Percentiles rank a stretch among this genome's conserved stretches.
Evolutionary conservation across 208 protist genomes (phyloP).

Genomic region (Novymonas esmeraldas): DNA sequence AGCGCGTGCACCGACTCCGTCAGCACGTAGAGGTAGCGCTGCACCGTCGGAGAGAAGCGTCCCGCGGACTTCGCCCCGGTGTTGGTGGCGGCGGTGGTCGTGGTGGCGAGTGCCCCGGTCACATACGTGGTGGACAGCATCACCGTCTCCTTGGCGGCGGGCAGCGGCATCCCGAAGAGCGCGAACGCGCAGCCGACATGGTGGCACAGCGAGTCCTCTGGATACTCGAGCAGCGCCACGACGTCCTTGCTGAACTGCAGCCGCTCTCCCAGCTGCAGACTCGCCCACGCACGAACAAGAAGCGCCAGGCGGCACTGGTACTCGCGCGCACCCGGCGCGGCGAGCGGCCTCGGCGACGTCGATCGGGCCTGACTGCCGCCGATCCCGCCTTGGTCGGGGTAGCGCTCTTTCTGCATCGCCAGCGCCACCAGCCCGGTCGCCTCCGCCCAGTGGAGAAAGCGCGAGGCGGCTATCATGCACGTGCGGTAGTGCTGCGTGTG

Average conservation of each 20-base stretch:
- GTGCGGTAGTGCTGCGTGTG: slow-evolving; percentile 63
- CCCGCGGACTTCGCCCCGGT: neutral
- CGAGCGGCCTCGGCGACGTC: too few relatives aligned
- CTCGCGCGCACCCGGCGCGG: slow-evolving; percentile 13
- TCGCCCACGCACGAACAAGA: slow-evolving; percentile 54
- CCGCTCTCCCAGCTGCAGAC: slow-evolving; percentile 61
- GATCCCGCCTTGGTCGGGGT: neutral
- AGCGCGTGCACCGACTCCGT: slow-evolving; percentile 73
- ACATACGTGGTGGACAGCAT: slow-evolving; percentile 23
- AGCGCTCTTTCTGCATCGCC: neutral
- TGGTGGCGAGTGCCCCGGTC: neutral
- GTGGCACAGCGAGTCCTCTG: slow-evolving; percentile 31
- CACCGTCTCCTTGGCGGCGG: slow-evolving; percentile 39
- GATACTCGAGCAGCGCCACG: slow-evolving; percentile 34
- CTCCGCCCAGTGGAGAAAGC: slow-evolving; percentile 31
- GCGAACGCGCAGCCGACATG: slow-evolving; percentile 48
- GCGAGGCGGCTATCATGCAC: slow-evolving; percentile 49
- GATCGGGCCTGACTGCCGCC: too few relatives aligned
- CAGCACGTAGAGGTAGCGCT: slow-evolving; percentile 45
- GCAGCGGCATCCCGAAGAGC: slow-evolving; percentile 62
- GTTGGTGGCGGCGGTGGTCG: neutral
- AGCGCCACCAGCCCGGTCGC: neutral
- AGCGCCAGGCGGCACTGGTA: slow-evolving; percentile 35
- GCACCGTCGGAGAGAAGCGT: slow-evolving; percentile 1
- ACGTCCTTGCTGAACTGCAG: slow-evolving; percentile 61